Percentiles rank a stretch among this genome's conserved stretches.
Evolutionary conservation across 164 flowering plant genomes (phyloP).

Genomic region (Litsea cubeba): DNA sequence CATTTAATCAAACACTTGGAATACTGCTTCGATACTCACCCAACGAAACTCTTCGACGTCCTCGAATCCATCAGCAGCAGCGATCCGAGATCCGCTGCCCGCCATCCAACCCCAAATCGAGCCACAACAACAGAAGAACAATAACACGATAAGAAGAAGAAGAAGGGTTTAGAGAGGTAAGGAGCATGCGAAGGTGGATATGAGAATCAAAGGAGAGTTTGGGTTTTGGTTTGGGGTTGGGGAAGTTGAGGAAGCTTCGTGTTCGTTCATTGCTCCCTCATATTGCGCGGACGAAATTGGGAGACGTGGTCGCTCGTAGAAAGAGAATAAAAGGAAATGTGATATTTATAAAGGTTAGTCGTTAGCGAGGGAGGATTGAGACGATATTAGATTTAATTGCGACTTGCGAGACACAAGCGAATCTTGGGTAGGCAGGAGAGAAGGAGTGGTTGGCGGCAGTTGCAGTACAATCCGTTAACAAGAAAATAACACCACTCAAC

Average conservation of each 20-base stretch:
- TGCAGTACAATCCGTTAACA: too few relatives aligned
- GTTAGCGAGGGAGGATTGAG: too few relatives aligned
- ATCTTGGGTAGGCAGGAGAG: too few relatives aligned
- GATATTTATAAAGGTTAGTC: too few relatives aligned
- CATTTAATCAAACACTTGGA: neutral
- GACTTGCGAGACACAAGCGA: too few relatives aligned
- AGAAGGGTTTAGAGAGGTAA: neutral
- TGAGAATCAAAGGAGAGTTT: neutral
- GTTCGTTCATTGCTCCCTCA: slow-evolving; percentile 30
- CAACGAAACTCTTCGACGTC: slow-evolving; percentile 61
- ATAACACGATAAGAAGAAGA: too few relatives aligned
- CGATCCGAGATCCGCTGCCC: neutral
- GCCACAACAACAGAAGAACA: neutral
- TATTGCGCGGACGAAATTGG: slow-evolving; percentile 47
- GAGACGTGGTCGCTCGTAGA: slow-evolving; percentile 37
- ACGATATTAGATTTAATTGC: too few relatives aligned
- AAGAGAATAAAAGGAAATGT: too few relatives aligned
- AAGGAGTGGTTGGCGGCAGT: too few relatives aligned
- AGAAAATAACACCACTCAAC: too few relatives aligned
- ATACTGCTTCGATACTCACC: slow-evolving; percentile 26
- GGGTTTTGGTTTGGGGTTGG: neutral
- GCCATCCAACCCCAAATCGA: slow-evolving; percentile 1
- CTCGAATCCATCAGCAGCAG: slow-evolving; percentile 30
- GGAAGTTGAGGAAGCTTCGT: slow-evolving; percentile 15
- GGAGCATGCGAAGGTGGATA: neutral